Percentiles rank a stretch among this genome's conserved stretches.
phyloP scores from a whole-genome alignment of 306 rosid species.

The Begonia masoniana region DNA sequence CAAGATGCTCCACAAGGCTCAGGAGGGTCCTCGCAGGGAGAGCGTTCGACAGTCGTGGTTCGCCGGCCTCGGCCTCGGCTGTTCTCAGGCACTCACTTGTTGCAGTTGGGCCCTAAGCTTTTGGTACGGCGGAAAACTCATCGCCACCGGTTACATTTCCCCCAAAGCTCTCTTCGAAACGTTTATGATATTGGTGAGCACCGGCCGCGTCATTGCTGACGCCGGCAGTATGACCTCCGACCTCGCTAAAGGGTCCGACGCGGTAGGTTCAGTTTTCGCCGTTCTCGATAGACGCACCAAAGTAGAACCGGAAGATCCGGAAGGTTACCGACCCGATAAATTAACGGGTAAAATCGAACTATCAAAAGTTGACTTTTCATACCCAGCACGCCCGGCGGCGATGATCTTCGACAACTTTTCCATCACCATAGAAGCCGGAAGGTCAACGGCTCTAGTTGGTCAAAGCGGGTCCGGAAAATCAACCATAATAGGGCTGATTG shows the following conservation, averaged over 20 bases:
- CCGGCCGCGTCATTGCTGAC: slow-evolving; percentile 78
- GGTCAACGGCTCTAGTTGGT: slow-evolving; percentile 77
- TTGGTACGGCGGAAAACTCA: slow-evolving; percentile 72
- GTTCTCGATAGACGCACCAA: slow-evolving; percentile 51
- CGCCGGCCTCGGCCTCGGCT: slow-evolving; percentile 72
- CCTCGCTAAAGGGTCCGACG: slow-evolving; percentile 57
- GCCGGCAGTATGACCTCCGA: slow-evolving; percentile 90
- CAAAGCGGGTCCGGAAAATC: slow-evolving; percentile 88
- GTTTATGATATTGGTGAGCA: slow-evolving; percentile 59
- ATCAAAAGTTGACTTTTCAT: slow-evolving; percentile 41
- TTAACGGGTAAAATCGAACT: slow-evolving; percentile 44
- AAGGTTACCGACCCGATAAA: slow-evolving; percentile 29
- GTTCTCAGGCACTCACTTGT: slow-evolving; percentile 38
- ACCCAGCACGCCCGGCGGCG: slow-evolving; percentile 58
- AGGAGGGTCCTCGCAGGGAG: slow-evolving; percentile 51
- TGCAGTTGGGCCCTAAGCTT: slow-evolving; percentile 65
- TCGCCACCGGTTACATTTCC: slow-evolving; percentile 28
- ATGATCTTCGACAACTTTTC: slow-evolving; percentile 69
- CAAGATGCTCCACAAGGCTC: slow-evolving; percentile 67
- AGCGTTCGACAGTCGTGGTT: slow-evolving; percentile 65
- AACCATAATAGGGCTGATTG: slow-evolving; percentile 65
- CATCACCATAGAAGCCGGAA: slow-evolving; percentile 49
- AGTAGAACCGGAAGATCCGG: slow-evolving; percentile 51
- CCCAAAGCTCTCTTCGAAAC: slow-evolving; percentile 54
- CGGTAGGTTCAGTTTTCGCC: slow-evolving; percentile 61